phyloP scores from a whole-genome alignment of 2,329 filamentous ascomycete species.

The Camillea tinctor region DNA sequence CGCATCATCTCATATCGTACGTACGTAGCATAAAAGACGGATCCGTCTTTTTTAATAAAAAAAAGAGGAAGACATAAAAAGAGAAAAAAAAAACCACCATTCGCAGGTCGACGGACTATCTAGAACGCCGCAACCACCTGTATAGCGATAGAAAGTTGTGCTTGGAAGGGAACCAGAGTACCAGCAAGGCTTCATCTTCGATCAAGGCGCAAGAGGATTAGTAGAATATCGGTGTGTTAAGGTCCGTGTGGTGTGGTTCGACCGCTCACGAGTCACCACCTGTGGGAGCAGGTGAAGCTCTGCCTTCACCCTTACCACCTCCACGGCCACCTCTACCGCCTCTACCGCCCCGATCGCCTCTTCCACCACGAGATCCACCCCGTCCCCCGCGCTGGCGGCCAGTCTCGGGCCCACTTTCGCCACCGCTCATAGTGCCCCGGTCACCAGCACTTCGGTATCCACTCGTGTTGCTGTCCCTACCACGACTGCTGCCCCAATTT shows the following conservation, averaged over 20 bases:
- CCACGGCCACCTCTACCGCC: conserved; percentile 45
- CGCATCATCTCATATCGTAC: conserved; percentile 13
- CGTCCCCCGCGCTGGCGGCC: conserved; percentile 55
- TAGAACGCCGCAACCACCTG: conserved; percentile 23
- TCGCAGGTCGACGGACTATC: conserved; percentile 25
- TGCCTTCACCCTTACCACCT: conserved; percentile 54
- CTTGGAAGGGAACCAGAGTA: conserved; percentile 25
- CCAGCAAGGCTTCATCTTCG: conserved; percentile 21
- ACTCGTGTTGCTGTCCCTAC: conserved; percentile 61
- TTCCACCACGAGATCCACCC: conserved; percentile 55
- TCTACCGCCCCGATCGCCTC: conserved; percentile 56
- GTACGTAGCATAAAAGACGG: conserved; percentile 13
- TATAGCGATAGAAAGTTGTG: conserved; percentile 21
- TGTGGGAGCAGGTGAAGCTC: conserved; percentile 52
- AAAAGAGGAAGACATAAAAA: background rate
- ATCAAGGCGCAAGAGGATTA: conserved; percentile 20
- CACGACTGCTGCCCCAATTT: conserved; percentile 64
- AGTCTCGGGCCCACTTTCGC: conserved; percentile 67
- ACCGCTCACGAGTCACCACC: conserved; percentile 46
- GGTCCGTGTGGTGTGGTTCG: conserved; percentile 2
- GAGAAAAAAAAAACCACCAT: conserved; percentile 16
- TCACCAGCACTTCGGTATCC: conserved; percentile 85
- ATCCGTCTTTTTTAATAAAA: conserved; percentile 13
- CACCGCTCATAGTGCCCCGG: conserved; percentile 60
- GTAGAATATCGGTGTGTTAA: conserved; percentile 19